These are phyloP conservation scores for Vitis hybrid DNA, from an alignment of 177 flowering plant genomes.

Conservation along the genomic window DNA sequence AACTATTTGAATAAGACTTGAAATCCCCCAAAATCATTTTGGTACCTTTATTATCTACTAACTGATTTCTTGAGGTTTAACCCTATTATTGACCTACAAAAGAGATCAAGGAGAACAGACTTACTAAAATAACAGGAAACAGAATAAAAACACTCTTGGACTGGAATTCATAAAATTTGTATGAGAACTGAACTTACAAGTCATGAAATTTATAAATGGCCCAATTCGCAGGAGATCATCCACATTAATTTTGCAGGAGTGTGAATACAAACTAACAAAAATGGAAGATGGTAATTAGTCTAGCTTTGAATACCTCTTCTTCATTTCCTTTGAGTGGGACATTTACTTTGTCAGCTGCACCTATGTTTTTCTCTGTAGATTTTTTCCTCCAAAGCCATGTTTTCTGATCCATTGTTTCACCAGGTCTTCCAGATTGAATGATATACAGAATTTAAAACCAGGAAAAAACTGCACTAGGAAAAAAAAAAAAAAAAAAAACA, in stretches of 20 bases:
- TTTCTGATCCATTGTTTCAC: conserved; percentile 45
- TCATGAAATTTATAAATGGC: neutral
- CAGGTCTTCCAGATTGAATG: neutral
- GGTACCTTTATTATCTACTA: neutral
- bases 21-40: neutral
- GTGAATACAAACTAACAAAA: neutral
- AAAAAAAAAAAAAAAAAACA: neutral
- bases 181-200: neutral
- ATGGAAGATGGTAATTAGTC: neutral
- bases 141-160: too few species aligned
- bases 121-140: too few species aligned
- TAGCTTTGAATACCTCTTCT: conserved; percentile 33
- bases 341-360: conserved; percentile 29
- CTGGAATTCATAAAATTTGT: too few species aligned
- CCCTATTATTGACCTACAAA: too few species aligned
- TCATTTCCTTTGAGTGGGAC: conserved; percentile 26
- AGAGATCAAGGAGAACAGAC: too few species aligned
- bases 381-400: conserved; percentile 68
- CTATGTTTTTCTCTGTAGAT: conserved; percentile 39
- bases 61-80: neutral
- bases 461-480: conserved; percentile 7
- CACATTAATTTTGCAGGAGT: neutral
- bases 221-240: neutral
- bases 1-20: neutral
- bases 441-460: neutral